Evolutionary conservation across 352 stramenopile genomes (phyloP).

Genomic region (Nothophytophthora sp.): DNA sequence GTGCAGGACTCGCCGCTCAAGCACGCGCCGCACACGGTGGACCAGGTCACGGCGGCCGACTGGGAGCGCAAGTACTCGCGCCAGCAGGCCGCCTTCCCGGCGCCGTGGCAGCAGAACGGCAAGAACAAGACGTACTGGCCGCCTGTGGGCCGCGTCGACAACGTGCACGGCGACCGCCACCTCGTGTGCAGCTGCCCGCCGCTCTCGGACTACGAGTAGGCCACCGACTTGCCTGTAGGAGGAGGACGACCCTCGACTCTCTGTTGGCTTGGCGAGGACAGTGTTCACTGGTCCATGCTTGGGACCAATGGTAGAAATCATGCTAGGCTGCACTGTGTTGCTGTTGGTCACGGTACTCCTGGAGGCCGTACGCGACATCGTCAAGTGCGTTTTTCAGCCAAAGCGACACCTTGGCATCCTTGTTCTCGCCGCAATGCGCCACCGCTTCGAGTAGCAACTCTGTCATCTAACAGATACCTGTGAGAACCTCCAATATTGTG

Average conservation of each 20-base stretch:
- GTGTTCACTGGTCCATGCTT: too few species aligned
- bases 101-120: constrained; percentile 90
- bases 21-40: constrained; percentile 97
- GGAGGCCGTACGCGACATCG: constrained; percentile 12
- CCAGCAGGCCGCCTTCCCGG: constrained; percentile 95
- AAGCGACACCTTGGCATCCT: constrained; percentile 3
- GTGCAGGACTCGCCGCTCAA: constrained; percentile 95
- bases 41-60: constrained; percentile 90
- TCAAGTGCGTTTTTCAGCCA: constrained; percentile 25
- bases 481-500: background rate
- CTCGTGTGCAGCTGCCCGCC: constrained; percentile 98
- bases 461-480: constrained; percentile 8
- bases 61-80: constrained; percentile 97
- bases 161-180: constrained; percentile 99
- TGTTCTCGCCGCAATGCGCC: constrained; percentile 15
- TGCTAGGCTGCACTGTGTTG: background rate
- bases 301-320: background rate
- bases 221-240: too few species aligned
- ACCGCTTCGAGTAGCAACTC: constrained; percentile 17
- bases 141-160: constrained; percentile 96
- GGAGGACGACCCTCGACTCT: too few species aligned
- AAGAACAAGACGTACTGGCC: constrained; percentile 99
- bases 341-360: constrained; percentile 17
- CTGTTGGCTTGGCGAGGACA: too few species aligned
- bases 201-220: constrained; percentile 92